These are phyloP conservation scores for Graphilbum fragrans DNA, from an alignment of 2,329 filamentous ascomycete genomes.

Conservation along the genomic window DNA sequence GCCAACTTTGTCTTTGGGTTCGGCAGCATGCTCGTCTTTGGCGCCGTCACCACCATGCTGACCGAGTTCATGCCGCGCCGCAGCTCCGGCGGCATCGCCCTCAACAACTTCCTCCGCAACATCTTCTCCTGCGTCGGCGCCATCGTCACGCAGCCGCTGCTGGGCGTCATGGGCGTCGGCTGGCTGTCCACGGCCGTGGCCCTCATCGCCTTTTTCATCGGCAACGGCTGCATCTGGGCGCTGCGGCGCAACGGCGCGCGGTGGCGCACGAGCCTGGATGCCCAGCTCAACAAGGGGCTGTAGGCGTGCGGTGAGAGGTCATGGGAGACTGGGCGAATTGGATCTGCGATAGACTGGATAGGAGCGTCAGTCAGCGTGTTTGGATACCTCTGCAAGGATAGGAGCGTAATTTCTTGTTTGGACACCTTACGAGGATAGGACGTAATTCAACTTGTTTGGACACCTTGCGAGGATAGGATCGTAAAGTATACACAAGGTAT, in stretches of 20 bases:
- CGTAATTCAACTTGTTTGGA: too few relatives aligned
- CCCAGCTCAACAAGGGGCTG: conserved; percentile 14
- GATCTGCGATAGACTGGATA: background rate
- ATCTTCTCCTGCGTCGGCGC: conserved; percentile 63
- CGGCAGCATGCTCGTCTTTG: conserved; percentile 69
- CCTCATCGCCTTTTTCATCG: conserved; percentile 42
- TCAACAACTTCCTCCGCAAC: conserved; percentile 74
- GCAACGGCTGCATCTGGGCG: conserved; percentile 44
- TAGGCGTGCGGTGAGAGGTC: background rate
- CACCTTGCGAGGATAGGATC: too few relatives aligned
- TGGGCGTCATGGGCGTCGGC: conserved; percentile 58
- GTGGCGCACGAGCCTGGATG: conserved; percentile 56
- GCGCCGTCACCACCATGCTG: conserved; percentile 65
- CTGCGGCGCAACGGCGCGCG: conserved; percentile 46
- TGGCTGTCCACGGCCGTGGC: conserved; percentile 57
- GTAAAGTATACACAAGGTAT: too few relatives aligned
- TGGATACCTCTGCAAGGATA: too few relatives aligned
- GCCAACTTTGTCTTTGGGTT: conserved; percentile 65
- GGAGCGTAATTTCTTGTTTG: too few relatives aligned
- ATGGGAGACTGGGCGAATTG: background rate
- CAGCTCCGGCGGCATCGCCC: conserved; percentile 60
- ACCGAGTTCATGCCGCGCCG: conserved; percentile 70
- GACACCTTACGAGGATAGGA: too few relatives aligned
- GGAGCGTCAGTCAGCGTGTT: too few relatives aligned
- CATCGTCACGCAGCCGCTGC: conserved; percentile 58